Evolutionary conservation across 2,329 filamentous ascomycete genomes (phyloP).

Genomic region (Diaporthe citri): DNA sequence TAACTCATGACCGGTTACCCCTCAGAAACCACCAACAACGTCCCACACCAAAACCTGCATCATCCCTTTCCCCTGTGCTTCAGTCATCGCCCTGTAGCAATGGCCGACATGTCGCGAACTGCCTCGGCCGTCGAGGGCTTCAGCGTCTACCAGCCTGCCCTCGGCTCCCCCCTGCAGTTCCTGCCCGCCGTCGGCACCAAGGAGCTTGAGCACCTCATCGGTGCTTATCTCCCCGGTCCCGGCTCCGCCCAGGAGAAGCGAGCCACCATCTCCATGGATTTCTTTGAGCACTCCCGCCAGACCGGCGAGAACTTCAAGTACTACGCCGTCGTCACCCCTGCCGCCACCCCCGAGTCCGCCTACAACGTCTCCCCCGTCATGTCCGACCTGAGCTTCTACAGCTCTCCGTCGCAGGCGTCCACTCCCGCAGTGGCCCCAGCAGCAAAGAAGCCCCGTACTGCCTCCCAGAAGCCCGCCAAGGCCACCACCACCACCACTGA

Average conservation of each 20-base stretch:
- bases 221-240: slow-evolving; percentile 68
- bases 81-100: slow-evolving; percentile 39
- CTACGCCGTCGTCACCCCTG: slow-evolving; percentile 62
- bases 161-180: slow-evolving; percentile 73
- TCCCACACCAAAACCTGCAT: slow-evolving; percentile 14
- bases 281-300: slow-evolving; percentile 64
- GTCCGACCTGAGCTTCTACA: slow-evolving; percentile 62
- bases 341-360: slow-evolving; percentile 57
- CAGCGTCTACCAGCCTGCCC: slow-evolving; percentile 70
- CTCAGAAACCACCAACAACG: background rate
- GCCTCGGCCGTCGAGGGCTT: slow-evolving; percentile 60
- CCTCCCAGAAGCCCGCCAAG: slow-evolving; percentile 47
- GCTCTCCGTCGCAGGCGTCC: slow-evolving; percentile 43
- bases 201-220: slow-evolving; percentile 72
- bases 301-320: slow-evolving; percentile 73
- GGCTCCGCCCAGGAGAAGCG: slow-evolving; percentile 70
- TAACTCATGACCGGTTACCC: background rate
- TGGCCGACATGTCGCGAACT: slow-evolving; percentile 54
- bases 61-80: background rate
- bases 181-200: slow-evolving; percentile 72
- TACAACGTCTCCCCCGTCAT: slow-evolving; percentile 64
- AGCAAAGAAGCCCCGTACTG: slow-evolving; percentile 44
- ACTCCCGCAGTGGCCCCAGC: slow-evolving; percentile 33
- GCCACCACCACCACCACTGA: slow-evolving; percentile 49
- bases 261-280: slow-evolving; percentile 69